Conservation (phyloP, 2,329 filamentous ascomycete species). For the Penicillium sp. region DNA sequence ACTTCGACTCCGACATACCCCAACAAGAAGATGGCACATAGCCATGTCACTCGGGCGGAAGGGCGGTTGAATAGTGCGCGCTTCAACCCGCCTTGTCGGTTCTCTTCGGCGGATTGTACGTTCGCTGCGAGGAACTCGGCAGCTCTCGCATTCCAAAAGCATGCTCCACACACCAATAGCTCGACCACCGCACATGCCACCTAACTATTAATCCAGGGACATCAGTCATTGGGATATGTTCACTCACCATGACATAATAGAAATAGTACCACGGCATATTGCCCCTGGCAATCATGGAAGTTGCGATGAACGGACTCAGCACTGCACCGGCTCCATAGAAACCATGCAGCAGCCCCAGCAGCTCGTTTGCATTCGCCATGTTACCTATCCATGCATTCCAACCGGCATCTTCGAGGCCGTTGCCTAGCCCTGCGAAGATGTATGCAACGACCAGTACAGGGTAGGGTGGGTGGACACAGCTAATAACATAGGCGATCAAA, state of each 20-base stretch:
- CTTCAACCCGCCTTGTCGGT: conserved; percentile 21
- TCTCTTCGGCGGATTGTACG: conserved; percentile 4
- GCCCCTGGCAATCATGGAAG: conserved; percentile 68
- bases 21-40: conserved; percentile 66
- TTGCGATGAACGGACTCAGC: conserved; percentile 69
- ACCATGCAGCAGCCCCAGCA: conserved; percentile 72
- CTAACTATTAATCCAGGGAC: conserved; percentile 9
- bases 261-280: conserved; percentile 68
- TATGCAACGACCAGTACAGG: conserved; percentile 44
- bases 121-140: conserved; percentile 18
- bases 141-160: conserved; percentile 26
- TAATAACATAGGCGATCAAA: conserved; percentile 39
- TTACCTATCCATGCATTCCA: conserved; percentile 68
- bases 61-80: conserved; percentile 22
- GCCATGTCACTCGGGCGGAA: conserved; percentile 28
- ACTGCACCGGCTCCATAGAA: conserved; percentile 74
- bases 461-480: conserved; percentile 44
- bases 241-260: conserved; percentile 71
- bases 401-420: conserved; percentile 52
- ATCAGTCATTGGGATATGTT: not conserved
- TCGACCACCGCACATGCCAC: conserved; percentile 30
- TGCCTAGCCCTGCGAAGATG: conserved; percentile 44
- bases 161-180: conserved; percentile 18
- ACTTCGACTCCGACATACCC: conserved; percentile 75
- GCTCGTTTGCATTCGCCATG: conserved; percentile 72